Evolutionary conservation across 164 flowering plant genomes (phyloP).

Genomic region (Tetrastigma voinierianum): DNA sequence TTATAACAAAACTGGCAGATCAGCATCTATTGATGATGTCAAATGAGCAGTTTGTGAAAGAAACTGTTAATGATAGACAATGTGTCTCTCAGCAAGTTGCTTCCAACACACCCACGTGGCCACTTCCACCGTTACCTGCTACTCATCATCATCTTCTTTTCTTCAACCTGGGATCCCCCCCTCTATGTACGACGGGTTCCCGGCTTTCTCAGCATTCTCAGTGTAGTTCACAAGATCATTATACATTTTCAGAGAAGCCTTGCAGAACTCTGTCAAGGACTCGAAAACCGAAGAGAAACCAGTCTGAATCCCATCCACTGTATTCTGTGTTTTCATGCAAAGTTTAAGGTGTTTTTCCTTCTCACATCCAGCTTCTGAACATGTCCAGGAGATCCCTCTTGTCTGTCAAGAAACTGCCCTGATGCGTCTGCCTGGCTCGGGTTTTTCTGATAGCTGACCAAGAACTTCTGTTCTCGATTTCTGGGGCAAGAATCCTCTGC

Average conservation of each 20-base stretch:
- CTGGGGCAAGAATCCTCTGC: slow-evolving; percentile 58
- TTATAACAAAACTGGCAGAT: slow-evolving; percentile 16
- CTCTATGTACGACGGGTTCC: slow-evolving; percentile 33
- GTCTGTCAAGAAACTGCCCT: slow-evolving; percentile 44
- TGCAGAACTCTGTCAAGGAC: slow-evolving; percentile 65
- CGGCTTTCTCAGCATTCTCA: slow-evolving; percentile 40
- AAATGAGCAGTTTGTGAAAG: slow-evolving; percentile 3
- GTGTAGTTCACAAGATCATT: slow-evolving; percentile 45
- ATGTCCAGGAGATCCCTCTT: slow-evolving; percentile 56
- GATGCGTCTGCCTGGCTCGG: slow-evolving; percentile 39
- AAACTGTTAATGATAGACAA: slow-evolving; percentile 2
- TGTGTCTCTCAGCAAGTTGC: slow-evolving; percentile 77
- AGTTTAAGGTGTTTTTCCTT: slow-evolving; percentile 71
- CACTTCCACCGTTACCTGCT: slow-evolving; percentile 18
- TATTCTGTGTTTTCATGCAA: slow-evolving; percentile 65
- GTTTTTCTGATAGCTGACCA: slow-evolving; percentile 55
- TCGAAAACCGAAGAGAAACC: slow-evolving; percentile 73
- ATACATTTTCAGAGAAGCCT: slow-evolving; percentile 67
- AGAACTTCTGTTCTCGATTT: slow-evolving; percentile 48
- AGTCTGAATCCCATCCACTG: slow-evolving; percentile 69
- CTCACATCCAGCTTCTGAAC: slow-evolving; percentile 59
- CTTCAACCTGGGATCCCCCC: slow-evolving; percentile 22
- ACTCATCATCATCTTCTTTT: slow-evolving; percentile 53
- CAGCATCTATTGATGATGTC: slow-evolving; percentile 2
- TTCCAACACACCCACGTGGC: slow-evolving; percentile 50